A percentile compares a stretch with the other conserved stretches of the same genome.
Evolutionary conservation across 306 rosid genomes (phyloP).

Genomic region (Hippophae gyantsensis): DNA sequence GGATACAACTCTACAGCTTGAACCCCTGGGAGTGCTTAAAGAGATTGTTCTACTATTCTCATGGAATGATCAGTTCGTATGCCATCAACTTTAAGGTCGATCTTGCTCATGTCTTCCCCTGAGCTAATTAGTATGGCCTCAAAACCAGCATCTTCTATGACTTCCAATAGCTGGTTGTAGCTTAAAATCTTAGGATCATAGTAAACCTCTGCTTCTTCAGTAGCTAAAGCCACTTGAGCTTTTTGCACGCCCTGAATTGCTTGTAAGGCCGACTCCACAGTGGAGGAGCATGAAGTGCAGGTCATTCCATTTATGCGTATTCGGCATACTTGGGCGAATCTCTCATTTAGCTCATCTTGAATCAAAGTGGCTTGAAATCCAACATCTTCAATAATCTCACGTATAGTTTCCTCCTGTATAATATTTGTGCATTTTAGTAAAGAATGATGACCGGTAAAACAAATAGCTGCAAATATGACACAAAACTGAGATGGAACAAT

Average conservation of each 20-base stretch:
- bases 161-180: conserved; percentile 26
- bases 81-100: conserved; percentile 50
- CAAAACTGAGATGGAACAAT: neutral
- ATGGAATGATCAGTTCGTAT: conserved; percentile 14
- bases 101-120: conserved; percentile 46
- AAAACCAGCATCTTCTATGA: conserved; percentile 38
- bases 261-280: conserved; percentile 41
- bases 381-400: conserved; percentile 59
- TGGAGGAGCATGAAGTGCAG: conserved; percentile 53
- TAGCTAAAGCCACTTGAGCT: conserved; percentile 58
- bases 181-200: conserved; percentile 41
- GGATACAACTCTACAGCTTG: conserved; percentile 11
- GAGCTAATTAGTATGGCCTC: conserved; percentile 37
- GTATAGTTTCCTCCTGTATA: conserved; percentile 45
- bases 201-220: conserved; percentile 57
- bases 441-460: neutral
- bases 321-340: conserved; percentile 38
- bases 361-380: conserved; percentile 53
- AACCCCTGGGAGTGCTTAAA: conserved; percentile 55
- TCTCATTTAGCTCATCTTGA: conserved; percentile 21
- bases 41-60: conserved; percentile 34
- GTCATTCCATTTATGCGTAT: conserved; percentile 55
- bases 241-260: conserved; percentile 32
- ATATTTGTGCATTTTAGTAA: neutral
- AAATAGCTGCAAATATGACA: neutral